These are phyloP conservation scores for Grosmannia penicillata DNA, from an alignment of 2,329 filamentous ascomycete species.

Conservation along the genomic window DNA sequence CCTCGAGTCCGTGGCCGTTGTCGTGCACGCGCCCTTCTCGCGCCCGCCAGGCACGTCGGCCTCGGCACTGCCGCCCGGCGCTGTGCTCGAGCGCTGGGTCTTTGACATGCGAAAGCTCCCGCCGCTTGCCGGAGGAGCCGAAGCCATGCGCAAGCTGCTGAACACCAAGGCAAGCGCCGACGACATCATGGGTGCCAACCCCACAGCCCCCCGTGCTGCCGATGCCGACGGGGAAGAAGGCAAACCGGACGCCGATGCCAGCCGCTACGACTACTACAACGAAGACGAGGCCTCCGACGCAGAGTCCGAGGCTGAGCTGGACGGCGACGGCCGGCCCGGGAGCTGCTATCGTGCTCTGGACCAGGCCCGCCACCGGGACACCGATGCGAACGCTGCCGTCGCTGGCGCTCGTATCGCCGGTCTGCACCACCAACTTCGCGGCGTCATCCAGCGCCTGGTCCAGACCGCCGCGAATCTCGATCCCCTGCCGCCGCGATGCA, in stretches of 20 bases:
- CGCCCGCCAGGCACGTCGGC: too few species aligned
- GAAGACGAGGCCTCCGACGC: conserved; percentile 10
- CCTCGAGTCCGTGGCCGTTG: conserved; percentile 7
- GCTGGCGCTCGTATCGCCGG: conserved; percentile 36
- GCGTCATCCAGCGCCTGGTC: conserved; percentile 46
- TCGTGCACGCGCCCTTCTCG: conserved; percentile 8
- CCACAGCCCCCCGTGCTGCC: too few species aligned
- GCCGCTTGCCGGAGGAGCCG: conserved; percentile 21
- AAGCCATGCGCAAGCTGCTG: conserved; percentile 13
- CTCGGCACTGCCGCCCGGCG: conserved; percentile 14
- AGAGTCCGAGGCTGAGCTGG: conserved; percentile 3
- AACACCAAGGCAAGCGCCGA: not conserved
- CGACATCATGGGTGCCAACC: conserved; percentile 2
- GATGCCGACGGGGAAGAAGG: not conserved
- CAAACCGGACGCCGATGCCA: not conserved
- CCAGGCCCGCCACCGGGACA: too few species aligned
- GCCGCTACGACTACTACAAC: conserved; percentile 5
- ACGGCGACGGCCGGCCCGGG: not conserved
- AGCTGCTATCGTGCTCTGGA: too few species aligned
- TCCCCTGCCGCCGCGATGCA: conserved; percentile 47
- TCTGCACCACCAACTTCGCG: conserved; percentile 59
- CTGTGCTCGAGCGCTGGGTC: conserved; percentile 45
- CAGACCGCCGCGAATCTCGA: conserved; percentile 42
- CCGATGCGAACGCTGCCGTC: conserved; percentile 12
- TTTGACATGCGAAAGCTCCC: conserved; percentile 43